Percentiles rank a stretch among this genome's conserved stretches.
Conservation (phyloP, 163 green algal species). For the Trebouxia gelatinosa region DNA sequence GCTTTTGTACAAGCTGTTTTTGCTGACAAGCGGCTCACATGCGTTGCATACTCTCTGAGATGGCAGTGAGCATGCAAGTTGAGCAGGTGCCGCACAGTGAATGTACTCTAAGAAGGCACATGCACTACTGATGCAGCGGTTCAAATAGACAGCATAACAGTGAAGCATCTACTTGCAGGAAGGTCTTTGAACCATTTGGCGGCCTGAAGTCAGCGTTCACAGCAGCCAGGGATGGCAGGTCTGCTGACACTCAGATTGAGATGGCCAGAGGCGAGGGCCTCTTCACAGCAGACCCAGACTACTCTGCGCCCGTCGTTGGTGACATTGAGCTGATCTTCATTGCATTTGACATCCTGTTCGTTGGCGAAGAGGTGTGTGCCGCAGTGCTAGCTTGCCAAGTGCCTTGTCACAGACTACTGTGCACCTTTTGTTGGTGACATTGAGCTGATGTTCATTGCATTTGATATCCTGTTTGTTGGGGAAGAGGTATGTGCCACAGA, state of each 20-base stretch:
- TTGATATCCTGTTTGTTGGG: conserved; percentile 68
- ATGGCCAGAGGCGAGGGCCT: conserved; percentile 21
- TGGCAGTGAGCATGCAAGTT: too few relatives aligned
- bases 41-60: too few relatives aligned
- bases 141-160: too few relatives aligned
- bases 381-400: too few relatives aligned
- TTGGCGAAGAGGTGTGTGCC: conserved; percentile 29
- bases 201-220: conserved; percentile 49
- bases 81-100: too few relatives aligned
- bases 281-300: conserved; percentile 31
- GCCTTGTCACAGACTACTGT: conserved; percentile 26
- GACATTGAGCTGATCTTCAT: conserved; percentile 64
- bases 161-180: conserved; percentile 44
- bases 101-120: too few relatives aligned
- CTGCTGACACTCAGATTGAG: conserved; percentile 34
- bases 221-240: conserved; percentile 39
- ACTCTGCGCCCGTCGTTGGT: conserved; percentile 36
- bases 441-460: conserved; percentile 62
- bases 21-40: too few relatives aligned
- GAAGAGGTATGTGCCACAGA: conserved; percentile 15
- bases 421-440: conserved; percentile 36
- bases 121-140: too few relatives aligned
- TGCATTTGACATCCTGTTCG: conserved; percentile 74
- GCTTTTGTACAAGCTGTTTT: too few relatives aligned
- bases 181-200: conserved; percentile 72